Percentiles rank a stretch among this genome's conserved stretches.
Conservation (phyloP, 805 yeast species). For the Metschnikowia picachoensis region DNA sequence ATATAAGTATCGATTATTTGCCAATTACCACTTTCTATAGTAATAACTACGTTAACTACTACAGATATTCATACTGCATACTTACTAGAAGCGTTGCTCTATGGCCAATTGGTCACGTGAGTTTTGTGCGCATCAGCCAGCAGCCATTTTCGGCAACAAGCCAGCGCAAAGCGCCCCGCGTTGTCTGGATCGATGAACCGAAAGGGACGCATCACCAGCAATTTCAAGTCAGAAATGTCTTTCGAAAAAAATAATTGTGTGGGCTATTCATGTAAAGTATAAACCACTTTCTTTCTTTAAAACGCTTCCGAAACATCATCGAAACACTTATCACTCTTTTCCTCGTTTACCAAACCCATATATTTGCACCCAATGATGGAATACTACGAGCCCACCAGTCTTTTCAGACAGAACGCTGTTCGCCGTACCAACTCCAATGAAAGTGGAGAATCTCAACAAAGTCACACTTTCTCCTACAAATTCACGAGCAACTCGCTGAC, state of each 20-base stretch:
- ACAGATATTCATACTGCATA: too few relatives aligned
- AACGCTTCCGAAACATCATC: too few relatives aligned
- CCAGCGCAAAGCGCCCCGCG: background rate
- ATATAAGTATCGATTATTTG: too few relatives aligned
- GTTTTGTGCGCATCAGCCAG: slow-evolving; percentile 3
- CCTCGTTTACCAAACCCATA: background rate
- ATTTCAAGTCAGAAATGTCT: background rate
- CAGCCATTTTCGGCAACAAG: background rate
- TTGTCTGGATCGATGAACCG: background rate
- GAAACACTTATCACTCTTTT: background rate
- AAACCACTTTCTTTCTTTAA: too few relatives aligned
- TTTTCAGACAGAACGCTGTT: slow-evolving; percentile 41
- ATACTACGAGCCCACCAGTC: slow-evolving; percentile 38
- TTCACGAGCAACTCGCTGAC: slow-evolving; percentile 12
- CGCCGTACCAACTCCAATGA: slow-evolving; percentile 7
- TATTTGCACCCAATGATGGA: slow-evolving; percentile 17
- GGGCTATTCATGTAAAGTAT: background rate
- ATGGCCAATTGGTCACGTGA: slow-evolving; percentile 4
- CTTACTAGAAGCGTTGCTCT: too few relatives aligned
- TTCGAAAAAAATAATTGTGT: background rate
- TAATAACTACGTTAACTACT: too few relatives aligned
- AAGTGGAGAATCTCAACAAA: slow-evolving; percentile 1
- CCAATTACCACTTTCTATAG: too few relatives aligned
- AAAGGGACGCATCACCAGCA: slow-evolving; percentile 1
- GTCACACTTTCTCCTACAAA: slow-evolving; percentile 4